Evolutionary conservation across 1,284 basidiomycete species (phyloP), one percentile per base, ranked within the genome.

Genomic region (Cutaneotrichosporon cyanovorans): DNA sequence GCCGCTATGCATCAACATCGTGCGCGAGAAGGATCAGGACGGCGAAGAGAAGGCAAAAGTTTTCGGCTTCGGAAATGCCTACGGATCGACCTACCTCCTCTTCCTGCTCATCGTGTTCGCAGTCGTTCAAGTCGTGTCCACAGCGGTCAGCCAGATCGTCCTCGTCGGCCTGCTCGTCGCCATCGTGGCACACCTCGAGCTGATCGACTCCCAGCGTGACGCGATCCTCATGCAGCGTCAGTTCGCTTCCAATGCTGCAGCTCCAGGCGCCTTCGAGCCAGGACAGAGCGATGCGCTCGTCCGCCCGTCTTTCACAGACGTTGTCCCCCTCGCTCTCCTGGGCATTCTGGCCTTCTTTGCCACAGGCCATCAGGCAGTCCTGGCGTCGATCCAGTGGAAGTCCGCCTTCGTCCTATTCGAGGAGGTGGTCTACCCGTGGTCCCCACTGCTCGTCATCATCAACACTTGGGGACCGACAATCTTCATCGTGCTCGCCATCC

Each of bases 331-430:
- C 16, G 82, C 84, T 1, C 76, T 93, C 6, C 76, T 91, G n/a
- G 83, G 80, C 0, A 66, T 84, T 38, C 76, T 87, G 45, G 70
- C 79, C 8, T 97, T 93, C 77, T 89, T 87, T 66, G 75, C 79
- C 0, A 95, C 92, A 0, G 93, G 93, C 1, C 93, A 98, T 64
- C 91, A 97, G 70, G 79, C 90, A 0, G 85, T 85, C 0, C 77
- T 98, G 35, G 78, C 88, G 1, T 84, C 87, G 8, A 83, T 99
- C 46, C 92, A 98, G 62, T 99, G 95, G 95, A 93, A 96, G 66
- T 72, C 84, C 0, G 92, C 87, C 0, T 98, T 97, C 69, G 67
- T 80, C 57, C 90, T 60, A 61, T 91, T 69, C 78, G 69, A 80
- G 0, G 80, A 74, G 0, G 76, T 91, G 37, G 75, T 73, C 10